Evolutionary conservation across 208 protist genomes (phyloP), one percentile per base, ranked within the genome.

Genomic region (Crithidia brevicula): DNA sequence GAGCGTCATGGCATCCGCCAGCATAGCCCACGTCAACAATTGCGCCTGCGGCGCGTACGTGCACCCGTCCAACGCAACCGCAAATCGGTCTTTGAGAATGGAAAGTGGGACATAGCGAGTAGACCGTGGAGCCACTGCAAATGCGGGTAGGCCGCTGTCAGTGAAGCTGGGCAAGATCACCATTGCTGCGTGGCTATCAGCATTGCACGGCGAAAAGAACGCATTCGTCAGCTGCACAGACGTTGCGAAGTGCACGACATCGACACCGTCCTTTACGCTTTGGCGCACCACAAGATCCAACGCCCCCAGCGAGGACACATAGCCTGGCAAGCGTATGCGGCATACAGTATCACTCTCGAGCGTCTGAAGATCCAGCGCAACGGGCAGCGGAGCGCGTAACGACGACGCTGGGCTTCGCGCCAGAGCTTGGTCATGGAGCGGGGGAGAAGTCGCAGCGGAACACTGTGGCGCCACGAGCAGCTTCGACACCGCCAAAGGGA

Each of bases 11-110:
- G 70, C 70, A n/a, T 75, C 70, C 15, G 61, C 60, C 23, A 75
- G 16, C 62, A 69, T 75, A 11, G 70, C 60, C 70, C 70, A 75
- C 22, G 61, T 75, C 45, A 75, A 22, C 20, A 75, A 33, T n/a
- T 51, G 33, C 27, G 61, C 70, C 18, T 3, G 31, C 25, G 70
- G 30, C 10, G 34, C 16, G 38, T 59, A 69, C 16, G 45, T 46
- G 28, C 61, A 47, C 16, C 70, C 70, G 22, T 47, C 61, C 22
- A 75, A 58, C 61, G 63, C 70, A 0, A 75, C 3, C 18, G 43
- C 27, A 22, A 75, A 38, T 1, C 34, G 28, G 15, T 56, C 43
- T 5, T 43, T 50, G 28, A 75, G 46, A 25, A 69, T 6, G 15
- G 60, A 51, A 13, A 75, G 46, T 3, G 70, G 62, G 16, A 75